Base-by-base conservation (phyloP, 164 flowering plant species). In the Vitis rotundifolia region DNA sequence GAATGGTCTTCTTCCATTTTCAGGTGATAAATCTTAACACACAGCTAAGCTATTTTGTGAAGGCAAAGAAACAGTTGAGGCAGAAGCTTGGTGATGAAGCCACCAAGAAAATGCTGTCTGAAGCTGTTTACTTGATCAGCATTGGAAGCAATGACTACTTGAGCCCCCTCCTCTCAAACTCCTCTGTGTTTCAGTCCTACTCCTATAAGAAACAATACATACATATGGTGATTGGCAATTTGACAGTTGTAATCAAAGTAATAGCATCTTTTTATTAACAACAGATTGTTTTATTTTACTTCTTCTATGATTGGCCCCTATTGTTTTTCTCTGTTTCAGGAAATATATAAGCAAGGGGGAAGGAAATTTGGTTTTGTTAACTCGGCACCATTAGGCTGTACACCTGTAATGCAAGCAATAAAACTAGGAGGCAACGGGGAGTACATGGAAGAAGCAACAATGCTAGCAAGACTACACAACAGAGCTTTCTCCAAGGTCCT, bases 61-160 rank as follows among this genome's bases (percentile, higher is more conserved):
- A 68, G 1, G 75, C 74, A 63, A 62, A 13, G 37, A 58, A 8
- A 11, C 15, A 9, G 68, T 19, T 76, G 67, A 76, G 48, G 67
- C 47, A 55, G 9, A 61, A 74, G 37, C 13, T 78, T 8, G 84
- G 82, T 1, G 54, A 71, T 9, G 37, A 44, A 22, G 62, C 71
- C 14, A 73, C 76, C 6, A 63, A 68, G 11, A 13, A n/a, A 28
- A 2, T 69, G 53, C 5, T 81, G 6, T 51, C 74, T 0, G 55
- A 44, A 37, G 76, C 80, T 14, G 81, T 81, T 11, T 80, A 71
- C 67, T 59, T 80, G 63, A 49, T 80, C 58, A 64, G 71, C 67
- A 61, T 77, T 16, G 83, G 80, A 61, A 63, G 54, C 47, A 74
- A 80, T 62, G 83, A 80, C 61, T 80, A 77, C 63, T 19, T 66